Conservation (phyloP, 164 flowering plant genomes). For the Annona squamosa region DNA sequence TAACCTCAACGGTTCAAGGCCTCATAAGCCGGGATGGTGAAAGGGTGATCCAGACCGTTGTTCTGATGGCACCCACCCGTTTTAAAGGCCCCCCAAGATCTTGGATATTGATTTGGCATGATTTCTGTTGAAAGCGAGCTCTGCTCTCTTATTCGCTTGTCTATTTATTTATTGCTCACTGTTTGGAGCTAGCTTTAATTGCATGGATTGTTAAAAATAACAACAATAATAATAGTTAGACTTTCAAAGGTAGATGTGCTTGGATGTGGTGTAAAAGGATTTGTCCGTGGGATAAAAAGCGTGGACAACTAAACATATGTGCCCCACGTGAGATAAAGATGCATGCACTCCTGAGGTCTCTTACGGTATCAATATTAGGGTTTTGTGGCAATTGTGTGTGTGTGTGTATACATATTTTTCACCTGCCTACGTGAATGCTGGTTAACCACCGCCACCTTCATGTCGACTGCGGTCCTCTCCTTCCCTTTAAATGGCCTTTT, state of each 20-base stretch:
- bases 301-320: not conserved
- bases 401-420: not conserved
- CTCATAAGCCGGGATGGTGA: too few species aligned
- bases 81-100: not conserved
- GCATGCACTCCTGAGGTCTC: not conserved
- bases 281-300: not conserved
- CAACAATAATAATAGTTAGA: too few species aligned
- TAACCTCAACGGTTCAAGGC: too few species aligned
- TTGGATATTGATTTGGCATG: not conserved
- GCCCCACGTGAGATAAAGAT: not conserved
- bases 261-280: not conserved
- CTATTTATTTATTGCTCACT: not conserved
- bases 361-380: not conserved
- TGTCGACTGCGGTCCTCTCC: slow-evolving; percentile 1
- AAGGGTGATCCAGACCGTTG: not conserved
- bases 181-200: not conserved
- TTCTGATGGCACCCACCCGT: not conserved
- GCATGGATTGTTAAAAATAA: too few species aligned
- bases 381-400: not conserved
- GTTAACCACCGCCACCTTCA: slow-evolving; percentile 4
- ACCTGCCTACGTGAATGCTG: not conserved
- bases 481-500: not conserved
- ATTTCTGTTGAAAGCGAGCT: not conserved
- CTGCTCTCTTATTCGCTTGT: too few species aligned
- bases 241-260: not conserved